These are phyloP conservation scores for Tylopilus plumbeoviolaceoides DNA, from an alignment of 768 basidiomycete species.

Conservation along the genomic window DNA sequence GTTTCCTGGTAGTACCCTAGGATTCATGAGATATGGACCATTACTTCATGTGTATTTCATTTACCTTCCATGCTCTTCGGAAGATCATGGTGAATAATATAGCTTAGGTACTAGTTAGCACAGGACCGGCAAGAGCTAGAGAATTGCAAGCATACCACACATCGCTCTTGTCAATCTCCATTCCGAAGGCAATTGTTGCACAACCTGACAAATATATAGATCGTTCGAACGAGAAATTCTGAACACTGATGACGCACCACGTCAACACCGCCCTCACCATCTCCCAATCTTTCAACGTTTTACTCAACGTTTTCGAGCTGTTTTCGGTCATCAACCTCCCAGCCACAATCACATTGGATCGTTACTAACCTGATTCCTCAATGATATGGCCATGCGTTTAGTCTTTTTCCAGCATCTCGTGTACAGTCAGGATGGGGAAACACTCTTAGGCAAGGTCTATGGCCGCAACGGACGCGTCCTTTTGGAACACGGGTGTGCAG, in stretches of 20 bases:
- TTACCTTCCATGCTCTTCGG: conserved; percentile 81
- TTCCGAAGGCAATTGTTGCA: conserved; percentile 80
- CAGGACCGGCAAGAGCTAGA: background rate
- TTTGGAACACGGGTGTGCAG: no score
- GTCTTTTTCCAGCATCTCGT: conserved; percentile 40
- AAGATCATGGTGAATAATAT: conserved; percentile 78
- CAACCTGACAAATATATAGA: conserved; percentile 43
- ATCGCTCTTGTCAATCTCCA: conserved; percentile 82
- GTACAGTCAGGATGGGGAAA: no score
- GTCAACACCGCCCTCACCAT: conserved; percentile 53
- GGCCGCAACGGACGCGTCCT: no score
- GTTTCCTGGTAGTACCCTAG: conserved; percentile 87
- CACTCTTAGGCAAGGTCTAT: no score
- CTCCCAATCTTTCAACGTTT: conserved; percentile 57
- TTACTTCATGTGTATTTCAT: background rate
- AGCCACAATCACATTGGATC: no score
- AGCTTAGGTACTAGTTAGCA: conserved; percentile 37
- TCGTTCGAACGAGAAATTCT: background rate
- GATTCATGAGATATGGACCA: background rate
- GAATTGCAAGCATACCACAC: conserved; percentile 45
- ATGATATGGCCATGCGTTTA: conserved; percentile 72
- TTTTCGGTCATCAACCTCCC: background rate
- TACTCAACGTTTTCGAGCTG: conserved; percentile 49
- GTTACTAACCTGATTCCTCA: no score
- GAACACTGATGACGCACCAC: conserved; percentile 42